Conservation (phyloP, 257 asterid genomes). For the Lycium barbarum region DNA sequence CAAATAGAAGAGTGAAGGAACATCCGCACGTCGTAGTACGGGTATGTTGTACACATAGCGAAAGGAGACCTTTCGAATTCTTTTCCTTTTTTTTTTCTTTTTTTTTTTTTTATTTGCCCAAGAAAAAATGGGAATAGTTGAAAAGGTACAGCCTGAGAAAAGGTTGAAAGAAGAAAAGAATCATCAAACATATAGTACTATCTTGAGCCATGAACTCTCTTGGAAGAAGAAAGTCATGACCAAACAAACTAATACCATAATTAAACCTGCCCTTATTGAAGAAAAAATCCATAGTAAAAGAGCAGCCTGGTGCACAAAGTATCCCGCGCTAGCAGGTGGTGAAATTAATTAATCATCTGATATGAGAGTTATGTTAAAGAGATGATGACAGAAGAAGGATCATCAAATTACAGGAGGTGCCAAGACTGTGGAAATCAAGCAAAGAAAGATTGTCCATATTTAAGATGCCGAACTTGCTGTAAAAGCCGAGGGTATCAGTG, state of each 20-base stretch:
- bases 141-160: background rate
- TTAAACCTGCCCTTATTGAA: background rate
- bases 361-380: background rate
- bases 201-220: slow-evolving; percentile 28
- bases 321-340: too few relatives aligned
- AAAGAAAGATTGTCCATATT: slow-evolving; percentile 65
- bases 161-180: background rate
- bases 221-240: background rate
- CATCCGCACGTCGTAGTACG: too few relatives aligned
- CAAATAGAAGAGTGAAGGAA: too few relatives aligned
- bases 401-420: slow-evolving; percentile 43
- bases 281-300: background rate
- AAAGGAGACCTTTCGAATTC: too few relatives aligned
- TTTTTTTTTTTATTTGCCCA: background rate
- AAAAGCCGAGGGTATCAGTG: slow-evolving; percentile 69
- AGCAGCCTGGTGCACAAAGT: too few relatives aligned
- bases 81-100: background rate
- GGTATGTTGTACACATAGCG: too few relatives aligned
- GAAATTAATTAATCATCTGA: background rate
- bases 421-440: slow-evolving; percentile 92
- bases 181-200: slow-evolving; percentile 9
- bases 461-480: slow-evolving; percentile 80
- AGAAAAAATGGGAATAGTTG: slow-evolving; percentile 4
- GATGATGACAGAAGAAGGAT: slow-evolving; percentile 26
- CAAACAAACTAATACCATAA: background rate